These are phyloP conservation scores for Ziziphus jujuba DNA, from an alignment of 306 rosid species.

Conservation along the genomic window DNA sequence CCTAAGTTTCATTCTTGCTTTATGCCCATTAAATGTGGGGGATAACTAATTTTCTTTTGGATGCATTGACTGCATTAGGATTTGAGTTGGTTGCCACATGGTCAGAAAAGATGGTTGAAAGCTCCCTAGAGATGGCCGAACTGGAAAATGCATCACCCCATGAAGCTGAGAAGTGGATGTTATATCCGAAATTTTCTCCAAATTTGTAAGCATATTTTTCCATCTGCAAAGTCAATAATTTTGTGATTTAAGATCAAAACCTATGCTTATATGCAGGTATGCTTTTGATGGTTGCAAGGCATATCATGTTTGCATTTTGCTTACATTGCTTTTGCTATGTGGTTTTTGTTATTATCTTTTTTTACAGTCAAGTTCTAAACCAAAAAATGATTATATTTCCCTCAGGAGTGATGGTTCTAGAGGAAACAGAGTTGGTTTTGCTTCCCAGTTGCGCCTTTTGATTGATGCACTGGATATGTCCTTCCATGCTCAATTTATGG, in stretches of 20 bases:
- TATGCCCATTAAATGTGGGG: constrained; percentile 20
- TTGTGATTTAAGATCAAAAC: constrained; percentile 9
- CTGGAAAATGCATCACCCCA: constrained; percentile 89
- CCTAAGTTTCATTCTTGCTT: constrained; percentile 20
- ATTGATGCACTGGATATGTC: constrained; percentile 79
- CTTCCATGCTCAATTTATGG: constrained; percentile 83
- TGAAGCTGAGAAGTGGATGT: constrained; percentile 88
- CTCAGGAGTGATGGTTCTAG: constrained; percentile 59
- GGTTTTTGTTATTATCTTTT: background rate
- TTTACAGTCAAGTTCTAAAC: constrained; percentile 4
- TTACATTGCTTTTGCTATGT: constrained; percentile 3
- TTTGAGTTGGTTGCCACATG: constrained; percentile 75
- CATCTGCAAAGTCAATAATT: constrained; percentile 5
- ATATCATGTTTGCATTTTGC: background rate
- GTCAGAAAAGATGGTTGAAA: constrained; percentile 84
- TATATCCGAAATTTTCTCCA: constrained; percentile 59
- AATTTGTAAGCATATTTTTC: constrained; percentile 44
- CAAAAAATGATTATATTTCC: background rate
- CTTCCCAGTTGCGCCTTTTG: constrained; percentile 71
- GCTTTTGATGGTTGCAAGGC: constrained; percentile 21
- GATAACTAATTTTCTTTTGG: constrained; percentile 30
- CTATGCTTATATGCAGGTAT: constrained; percentile 12
- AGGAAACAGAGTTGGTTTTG: constrained; percentile 74
- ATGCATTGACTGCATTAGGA: constrained; percentile 59
- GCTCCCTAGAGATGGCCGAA: constrained; percentile 95